Conservation (phyloP, 208 protist species). For the Lotmaria passim region DNA sequence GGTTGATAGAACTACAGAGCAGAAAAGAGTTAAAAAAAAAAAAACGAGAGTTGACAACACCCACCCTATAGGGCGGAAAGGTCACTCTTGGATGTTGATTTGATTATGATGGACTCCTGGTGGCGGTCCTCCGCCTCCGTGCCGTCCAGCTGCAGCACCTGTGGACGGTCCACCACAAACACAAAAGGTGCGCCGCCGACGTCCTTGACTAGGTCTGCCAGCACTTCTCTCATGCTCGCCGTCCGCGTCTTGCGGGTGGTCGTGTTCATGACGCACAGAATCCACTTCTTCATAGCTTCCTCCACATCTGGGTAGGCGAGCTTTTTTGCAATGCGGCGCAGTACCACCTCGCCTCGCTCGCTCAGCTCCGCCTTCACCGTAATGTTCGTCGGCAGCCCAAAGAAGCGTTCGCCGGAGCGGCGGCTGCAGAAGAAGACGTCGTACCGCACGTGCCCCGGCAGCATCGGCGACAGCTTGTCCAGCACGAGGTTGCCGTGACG, state of each 20-base stretch:
- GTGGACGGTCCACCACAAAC: conserved; percentile 68
- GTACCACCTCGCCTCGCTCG: conserved; percentile 52
- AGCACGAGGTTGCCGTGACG: conserved; percentile 26
- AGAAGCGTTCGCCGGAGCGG: conserved; percentile 59
- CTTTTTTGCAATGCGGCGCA: conserved; percentile 61
- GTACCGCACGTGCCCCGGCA: conserved; percentile 36
- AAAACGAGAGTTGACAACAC: conserved; percentile 2
- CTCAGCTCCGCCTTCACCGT: conserved; percentile 33
- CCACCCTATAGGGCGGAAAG: conserved; percentile 38
- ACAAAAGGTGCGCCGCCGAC: conserved; percentile 46
- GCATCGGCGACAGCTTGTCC: conserved; percentile 26
- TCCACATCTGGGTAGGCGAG: conserved; percentile 43
- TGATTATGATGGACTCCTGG: conserved; percentile 63
- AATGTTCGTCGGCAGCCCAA: conserved; percentile 77
- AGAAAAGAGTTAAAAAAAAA: neutral
- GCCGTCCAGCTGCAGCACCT: conserved; percentile 43
- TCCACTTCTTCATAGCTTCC: conserved; percentile 47
- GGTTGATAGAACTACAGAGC: too few relatives aligned
- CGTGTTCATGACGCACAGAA: conserved; percentile 45
- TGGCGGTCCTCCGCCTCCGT: conserved; percentile 29
- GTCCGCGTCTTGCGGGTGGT: conserved; percentile 45
- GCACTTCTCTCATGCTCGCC: conserved; percentile 44
- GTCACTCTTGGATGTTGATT: conserved; percentile 47
- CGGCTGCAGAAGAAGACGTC: conserved; percentile 76
- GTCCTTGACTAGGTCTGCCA: conserved; percentile 54